These are phyloP conservation scores for Pyrus communis DNA, from an alignment of 306 rosid genomes.

Conservation along the genomic window DNA sequence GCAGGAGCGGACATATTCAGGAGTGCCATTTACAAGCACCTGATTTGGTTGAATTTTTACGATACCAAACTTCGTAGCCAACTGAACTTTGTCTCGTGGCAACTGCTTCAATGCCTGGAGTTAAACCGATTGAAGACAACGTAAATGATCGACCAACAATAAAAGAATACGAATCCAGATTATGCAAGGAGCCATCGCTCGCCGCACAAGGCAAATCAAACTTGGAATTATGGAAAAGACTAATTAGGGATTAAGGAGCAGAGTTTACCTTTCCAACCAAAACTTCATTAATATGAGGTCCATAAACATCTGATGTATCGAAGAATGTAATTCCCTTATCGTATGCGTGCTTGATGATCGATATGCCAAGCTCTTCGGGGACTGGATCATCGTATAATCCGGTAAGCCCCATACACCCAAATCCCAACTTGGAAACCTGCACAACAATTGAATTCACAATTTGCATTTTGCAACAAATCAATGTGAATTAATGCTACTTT, in stretches of 20 bases:
- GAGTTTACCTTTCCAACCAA: conserved; percentile 60
- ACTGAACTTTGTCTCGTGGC: conserved; percentile 63
- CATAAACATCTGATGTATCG: conserved; percentile 60
- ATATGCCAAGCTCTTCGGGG: conserved; percentile 47
- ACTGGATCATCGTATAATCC: conserved; percentile 49
- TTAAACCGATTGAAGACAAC: background rate
- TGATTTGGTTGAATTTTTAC: conserved; percentile 12
- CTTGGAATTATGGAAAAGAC: background rate
- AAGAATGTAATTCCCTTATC: conserved; percentile 60
- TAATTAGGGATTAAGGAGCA: background rate
- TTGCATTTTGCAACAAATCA: background rate
- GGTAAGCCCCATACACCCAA: conserved; percentile 58
- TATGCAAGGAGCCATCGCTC: too few relatives aligned
- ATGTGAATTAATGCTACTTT: background rate
- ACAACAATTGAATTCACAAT: background rate
- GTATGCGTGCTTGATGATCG: conserved; percentile 55
- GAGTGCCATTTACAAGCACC: conserved; percentile 54
- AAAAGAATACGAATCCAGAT: background rate
- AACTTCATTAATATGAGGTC: conserved; percentile 47
- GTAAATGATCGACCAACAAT: background rate
- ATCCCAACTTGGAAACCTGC: conserved; percentile 72
- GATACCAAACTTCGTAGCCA: conserved; percentile 82
- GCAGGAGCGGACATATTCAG: conserved; percentile 72
- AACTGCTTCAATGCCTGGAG: conserved; percentile 56
- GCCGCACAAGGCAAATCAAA: background rate